Evolutionary conservation across 768 basidiomycete genomes (phyloP).

Genomic region (Serendipita vermifera): DNA sequence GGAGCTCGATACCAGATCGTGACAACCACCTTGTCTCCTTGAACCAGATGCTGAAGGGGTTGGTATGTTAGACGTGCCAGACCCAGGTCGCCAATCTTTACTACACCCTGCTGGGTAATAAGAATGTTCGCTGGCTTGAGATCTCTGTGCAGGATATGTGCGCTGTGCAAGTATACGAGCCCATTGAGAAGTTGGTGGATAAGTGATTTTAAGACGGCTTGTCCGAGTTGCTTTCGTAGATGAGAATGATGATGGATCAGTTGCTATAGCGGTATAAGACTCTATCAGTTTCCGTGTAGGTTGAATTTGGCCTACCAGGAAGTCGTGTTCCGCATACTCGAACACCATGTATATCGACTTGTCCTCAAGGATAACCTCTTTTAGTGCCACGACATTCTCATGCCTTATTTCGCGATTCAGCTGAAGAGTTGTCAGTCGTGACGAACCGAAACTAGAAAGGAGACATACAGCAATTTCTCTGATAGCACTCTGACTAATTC

Average conservation of each 20-base stretch:
- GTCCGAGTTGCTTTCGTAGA: conserved; percentile 59
- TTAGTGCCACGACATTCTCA: conserved; percentile 80
- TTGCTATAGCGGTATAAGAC: conserved; percentile 55
- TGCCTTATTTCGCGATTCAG: conserved; percentile 82
- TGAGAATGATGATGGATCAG: conserved; percentile 95
- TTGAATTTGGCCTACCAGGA: conserved; percentile 48
- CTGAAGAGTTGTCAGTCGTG: conserved; percentile 29
- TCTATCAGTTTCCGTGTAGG: background rate
- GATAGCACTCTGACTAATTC: conserved; percentile 94
- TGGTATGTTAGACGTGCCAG: conserved; percentile 84
- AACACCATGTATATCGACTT: conserved; percentile 99
- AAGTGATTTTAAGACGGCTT: conserved; percentile 78
- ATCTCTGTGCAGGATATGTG: conserved; percentile 92
- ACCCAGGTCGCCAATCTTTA: conserved; percentile 98
- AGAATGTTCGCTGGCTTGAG: conserved; percentile 98
- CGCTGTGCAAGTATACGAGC: conserved; percentile 85
- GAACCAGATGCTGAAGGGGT: conserved; percentile 81
- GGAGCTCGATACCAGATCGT: conserved; percentile 99
- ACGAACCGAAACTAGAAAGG: background rate
- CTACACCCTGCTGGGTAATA: conserved; percentile 73
- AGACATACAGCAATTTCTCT: conserved; percentile 82
- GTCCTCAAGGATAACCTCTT: conserved; percentile 93
- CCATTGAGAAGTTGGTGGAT: conserved; percentile 92
- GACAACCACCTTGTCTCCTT: conserved; percentile 96
- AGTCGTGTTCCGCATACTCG: conserved; percentile 98